phyloP scores from a whole-genome alignment of 371 early-diverging fungal species.

The Cladochytrium tenue region DNA sequence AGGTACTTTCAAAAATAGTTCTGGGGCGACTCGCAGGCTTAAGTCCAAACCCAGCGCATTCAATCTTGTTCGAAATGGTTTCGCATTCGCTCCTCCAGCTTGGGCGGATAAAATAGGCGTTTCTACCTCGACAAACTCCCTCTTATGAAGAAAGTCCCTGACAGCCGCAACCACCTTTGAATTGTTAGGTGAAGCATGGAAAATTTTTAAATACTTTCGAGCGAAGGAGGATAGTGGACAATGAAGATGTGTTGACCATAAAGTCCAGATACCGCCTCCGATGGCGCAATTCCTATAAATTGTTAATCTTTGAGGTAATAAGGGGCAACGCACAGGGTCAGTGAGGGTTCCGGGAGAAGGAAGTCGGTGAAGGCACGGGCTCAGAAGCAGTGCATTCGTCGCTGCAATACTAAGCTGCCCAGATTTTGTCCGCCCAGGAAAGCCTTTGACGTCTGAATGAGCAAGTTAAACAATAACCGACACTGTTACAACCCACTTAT shows the following conservation, averaged over 20 bases:
- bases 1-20: slow-evolving; percentile 85
- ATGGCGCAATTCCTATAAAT: slow-evolving; percentile 70
- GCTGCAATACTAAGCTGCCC: slow-evolving; percentile 84
- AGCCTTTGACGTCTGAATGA: slow-evolving; percentile 69
- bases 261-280: slow-evolving; percentile 88
- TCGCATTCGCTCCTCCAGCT: slow-evolving; percentile 95
- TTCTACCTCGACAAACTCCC: slow-evolving; percentile 93
- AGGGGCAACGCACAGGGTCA: slow-evolving; percentile 33
- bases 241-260: slow-evolving; percentile 74
- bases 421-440: slow-evolving; percentile 75
- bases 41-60: slow-evolving; percentile 77
- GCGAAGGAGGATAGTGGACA: slow-evolving; percentile 58
- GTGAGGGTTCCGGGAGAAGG: slow-evolving; percentile 50
- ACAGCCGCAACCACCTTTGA: slow-evolving; percentile 37
- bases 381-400: slow-evolving; percentile 63
- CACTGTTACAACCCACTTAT: slow-evolving; percentile 46
- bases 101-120: slow-evolving; percentile 89
- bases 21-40: slow-evolving; percentile 92
- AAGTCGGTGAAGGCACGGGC: slow-evolving; percentile 86
- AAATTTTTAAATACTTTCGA: slow-evolving; percentile 37
- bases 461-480: slow-evolving; percentile 10
- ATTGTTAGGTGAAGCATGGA: slow-evolving; percentile 62
- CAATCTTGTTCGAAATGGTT: slow-evolving; percentile 87
- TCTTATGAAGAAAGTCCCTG: slow-evolving; percentile 73
- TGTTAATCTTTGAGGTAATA: slow-evolving; percentile 18